phyloP scores from a whole-genome alignment of 2,329 filamentous ascomycete species.

The Blastomyces silverae region DNA sequence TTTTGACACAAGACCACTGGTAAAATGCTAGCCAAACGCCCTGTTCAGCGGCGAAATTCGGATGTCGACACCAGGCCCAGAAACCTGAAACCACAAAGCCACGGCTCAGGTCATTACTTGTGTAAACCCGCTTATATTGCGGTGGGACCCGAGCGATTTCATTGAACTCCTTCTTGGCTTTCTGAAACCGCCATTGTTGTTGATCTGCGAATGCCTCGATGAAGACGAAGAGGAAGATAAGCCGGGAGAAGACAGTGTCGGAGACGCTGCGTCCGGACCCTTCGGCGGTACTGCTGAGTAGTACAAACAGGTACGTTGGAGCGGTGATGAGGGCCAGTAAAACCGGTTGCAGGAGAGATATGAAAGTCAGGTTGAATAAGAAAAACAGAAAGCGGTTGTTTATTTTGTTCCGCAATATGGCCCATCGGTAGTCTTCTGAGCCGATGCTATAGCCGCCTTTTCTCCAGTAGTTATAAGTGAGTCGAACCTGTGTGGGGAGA shows the following conservation, averaged over 20 bases:
- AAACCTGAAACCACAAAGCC: slow-evolving; percentile 81
- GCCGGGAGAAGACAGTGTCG: slow-evolving; percentile 53
- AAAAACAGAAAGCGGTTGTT: slow-evolving; percentile 71
- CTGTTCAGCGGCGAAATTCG: slow-evolving; percentile 92
- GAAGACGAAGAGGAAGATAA: slow-evolving; percentile 53
- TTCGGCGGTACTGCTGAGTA: slow-evolving; percentile 59
- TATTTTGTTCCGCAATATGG: slow-evolving; percentile 61
- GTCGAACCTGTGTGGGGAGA: slow-evolving; percentile 50
- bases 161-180: slow-evolving; percentile 69
- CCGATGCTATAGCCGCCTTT: slow-evolving; percentile 85
- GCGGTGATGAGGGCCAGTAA: slow-evolving; percentile 71
- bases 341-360: slow-evolving; percentile 73
- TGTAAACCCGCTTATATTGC: slow-evolving; percentile 46
- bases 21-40: slow-evolving; percentile 82
- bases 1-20: slow-evolving; percentile 74
- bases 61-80: slow-evolving; percentile 83
- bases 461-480: slow-evolving; percentile 96
- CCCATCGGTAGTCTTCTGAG: slow-evolving; percentile 94
- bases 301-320: slow-evolving; percentile 70
- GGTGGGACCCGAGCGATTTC: slow-evolving; percentile 63
- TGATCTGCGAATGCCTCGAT: slow-evolving; percentile 77
- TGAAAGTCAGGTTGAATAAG: slow-evolving; percentile 83
- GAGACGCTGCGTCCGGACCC: slow-evolving; percentile 49
- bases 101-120: slow-evolving; percentile 71
- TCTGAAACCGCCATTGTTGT: slow-evolving; percentile 87